Evolutionary conservation across 768 basidiomycete species (phyloP).

Genomic region (Suillus clintonianus): DNA sequence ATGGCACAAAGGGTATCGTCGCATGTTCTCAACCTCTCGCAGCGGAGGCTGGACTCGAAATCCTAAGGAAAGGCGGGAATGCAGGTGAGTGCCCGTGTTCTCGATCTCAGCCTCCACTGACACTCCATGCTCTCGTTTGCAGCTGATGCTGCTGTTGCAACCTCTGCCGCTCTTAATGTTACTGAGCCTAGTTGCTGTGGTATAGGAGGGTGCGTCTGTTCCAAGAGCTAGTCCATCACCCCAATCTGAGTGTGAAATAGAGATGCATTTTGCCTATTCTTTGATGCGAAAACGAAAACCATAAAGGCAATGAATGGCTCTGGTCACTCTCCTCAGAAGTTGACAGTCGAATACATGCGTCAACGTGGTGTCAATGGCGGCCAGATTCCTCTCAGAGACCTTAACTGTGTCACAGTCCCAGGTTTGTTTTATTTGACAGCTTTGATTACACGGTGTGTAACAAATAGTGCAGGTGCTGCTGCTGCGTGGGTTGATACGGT

Average conservation of each 20-base stretch:
- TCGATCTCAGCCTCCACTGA: not conserved
- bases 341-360: slow-evolving; percentile 74
- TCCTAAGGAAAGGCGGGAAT: slow-evolving; percentile 91
- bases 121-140: not conserved
- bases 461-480: slow-evolving; percentile 66
- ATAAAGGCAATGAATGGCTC: slow-evolving; percentile 94
- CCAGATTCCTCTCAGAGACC: slow-evolving; percentile 74
- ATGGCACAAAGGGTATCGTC: slow-evolving; percentile 85
- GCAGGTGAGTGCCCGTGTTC: slow-evolving; percentile 60
- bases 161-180: slow-evolving; percentile 89
- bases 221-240: not conserved
- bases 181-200: slow-evolving; percentile 88
- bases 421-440: slow-evolving; percentile 37
- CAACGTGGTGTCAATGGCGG: slow-evolving; percentile 66
- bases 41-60: slow-evolving; percentile 88
- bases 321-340: slow-evolving; percentile 78
- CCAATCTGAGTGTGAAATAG: slow-evolving; percentile 38
- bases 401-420: slow-evolving; percentile 92
- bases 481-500: slow-evolving; percentile 95
- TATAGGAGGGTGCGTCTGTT: slow-evolving; percentile 74
- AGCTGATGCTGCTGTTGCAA: slow-evolving; percentile 96
- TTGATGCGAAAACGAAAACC: slow-evolving; percentile 75
- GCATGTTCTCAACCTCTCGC: slow-evolving; percentile 91
- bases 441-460: slow-evolving; percentile 6
- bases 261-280: slow-evolving; percentile 93